Evolutionary conservation across 129 eudicot species (phyloP), one percentile per base, ranked within the genome.

Genomic region (Dittrichia graveolens): DNA sequence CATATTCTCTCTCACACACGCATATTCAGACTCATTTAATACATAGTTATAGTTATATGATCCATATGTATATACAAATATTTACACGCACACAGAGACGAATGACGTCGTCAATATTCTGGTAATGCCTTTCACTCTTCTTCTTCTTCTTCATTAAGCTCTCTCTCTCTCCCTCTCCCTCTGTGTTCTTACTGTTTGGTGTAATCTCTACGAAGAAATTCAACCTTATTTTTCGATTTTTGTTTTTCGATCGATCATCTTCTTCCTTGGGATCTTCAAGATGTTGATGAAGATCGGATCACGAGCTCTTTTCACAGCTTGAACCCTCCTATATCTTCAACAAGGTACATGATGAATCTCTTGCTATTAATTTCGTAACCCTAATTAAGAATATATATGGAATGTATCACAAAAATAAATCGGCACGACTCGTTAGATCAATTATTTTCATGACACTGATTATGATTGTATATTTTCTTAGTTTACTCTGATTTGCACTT

Each of bases 251-350:
- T 15, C 4, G n/a, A 42, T 34, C 11, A 24, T 57, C 39, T 40
- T 59, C 12, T 46, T 46, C 11, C 50, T 69, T 69, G 15, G 12
- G 59, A 72, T 58, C 58, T 72, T 15, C 6, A 75, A 65, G 56
- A 64, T 65, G 79, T 52, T 53, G 65, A 75, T 53, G 65, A 75
- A 75, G 79, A 75, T 75, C 73, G 73, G 73, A 75, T 65, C 73
- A 65, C 39, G 47, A 75, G 57, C 8, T 14, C 24, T 45, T 15
- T 56, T 50, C 61, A 61, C 52, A 46, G 3, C 24, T 55, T 55
- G 56, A 63, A 40, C 34, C 41, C 13, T 71, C 60, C 2, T 62
- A 47, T 48, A 65, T 7, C 12, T 40, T 34, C 14, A 49, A 48
- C 8, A 58, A 72, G 67, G 76, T 72, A 72, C 55, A 44, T 45